Evolutionary conservation across 768 basidiomycete genomes (phyloP).

Genomic region (Termitomyces sp.): DNA sequence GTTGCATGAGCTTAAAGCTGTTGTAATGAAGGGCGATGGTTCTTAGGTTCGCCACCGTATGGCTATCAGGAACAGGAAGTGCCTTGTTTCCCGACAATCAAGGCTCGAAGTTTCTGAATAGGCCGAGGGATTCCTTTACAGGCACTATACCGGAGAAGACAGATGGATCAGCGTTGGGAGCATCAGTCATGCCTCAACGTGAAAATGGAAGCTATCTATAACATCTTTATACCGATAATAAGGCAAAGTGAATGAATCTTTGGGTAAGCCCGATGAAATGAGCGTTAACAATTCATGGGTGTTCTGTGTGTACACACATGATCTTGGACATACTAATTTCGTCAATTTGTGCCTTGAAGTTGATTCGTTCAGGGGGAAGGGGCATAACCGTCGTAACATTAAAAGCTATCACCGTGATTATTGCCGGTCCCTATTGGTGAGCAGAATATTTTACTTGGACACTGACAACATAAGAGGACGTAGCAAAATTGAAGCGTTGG

Average conservation of each 20-base stretch:
- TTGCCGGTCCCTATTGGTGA: not conserved
- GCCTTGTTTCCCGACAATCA: not conserved
- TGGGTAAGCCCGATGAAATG: not conserved
- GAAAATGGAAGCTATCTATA: not conserved
- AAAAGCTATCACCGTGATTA: too few relatives aligned
- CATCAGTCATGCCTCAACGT: not conserved
- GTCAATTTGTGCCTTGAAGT: not conserved
- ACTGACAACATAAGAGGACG: not conserved
- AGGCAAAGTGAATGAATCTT: not conserved
- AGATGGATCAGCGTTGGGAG: not conserved
- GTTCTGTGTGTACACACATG: not conserved
- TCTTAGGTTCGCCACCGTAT: not conserved
- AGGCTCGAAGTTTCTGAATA: not conserved
- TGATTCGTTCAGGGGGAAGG: not conserved
- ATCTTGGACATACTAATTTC: not conserved
- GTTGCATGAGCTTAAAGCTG: not conserved
- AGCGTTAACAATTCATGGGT: not conserved
- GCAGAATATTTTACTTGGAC: not conserved
- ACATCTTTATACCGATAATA: not conserved
- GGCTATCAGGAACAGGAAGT: constrained; percentile 1
- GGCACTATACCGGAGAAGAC: not conserved
- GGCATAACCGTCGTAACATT: too few relatives aligned
- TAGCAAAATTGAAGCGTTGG: not conserved
- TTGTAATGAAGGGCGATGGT: not conserved
- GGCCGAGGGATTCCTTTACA: not conserved